Conservation (phyloP, 176 grass and related monocot genomes). For the Phoenix roebelenii region DNA sequence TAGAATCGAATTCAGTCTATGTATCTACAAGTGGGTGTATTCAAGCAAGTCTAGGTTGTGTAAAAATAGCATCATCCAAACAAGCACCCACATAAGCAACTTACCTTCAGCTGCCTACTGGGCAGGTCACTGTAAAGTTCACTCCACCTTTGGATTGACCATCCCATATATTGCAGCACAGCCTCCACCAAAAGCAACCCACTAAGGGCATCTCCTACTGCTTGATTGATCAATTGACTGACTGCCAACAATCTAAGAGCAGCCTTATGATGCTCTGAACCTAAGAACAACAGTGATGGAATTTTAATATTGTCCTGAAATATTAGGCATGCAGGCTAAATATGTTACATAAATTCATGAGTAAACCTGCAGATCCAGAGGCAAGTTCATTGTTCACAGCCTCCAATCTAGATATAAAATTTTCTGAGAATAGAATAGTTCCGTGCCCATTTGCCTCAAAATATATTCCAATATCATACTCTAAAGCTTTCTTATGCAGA, state of each 20-base stretch:
- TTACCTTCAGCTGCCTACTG: slow-evolving; percentile 76
- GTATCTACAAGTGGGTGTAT: too few species aligned
- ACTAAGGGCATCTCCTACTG: slow-evolving; percentile 84
- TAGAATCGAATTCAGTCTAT: too few species aligned
- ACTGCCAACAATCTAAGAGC: slow-evolving; percentile 55
- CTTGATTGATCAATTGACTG: slow-evolving; percentile 84
- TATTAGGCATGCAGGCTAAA: background rate
- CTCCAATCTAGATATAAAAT: slow-evolving; percentile 41
- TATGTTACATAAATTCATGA: background rate
- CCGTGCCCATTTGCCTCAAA: slow-evolving; percentile 98
- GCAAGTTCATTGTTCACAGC: slow-evolving; percentile 24
- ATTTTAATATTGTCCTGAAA: background rate
- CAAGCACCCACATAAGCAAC: background rate
- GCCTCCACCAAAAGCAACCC: slow-evolving; percentile 83
- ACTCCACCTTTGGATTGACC: slow-evolving; percentile 81
- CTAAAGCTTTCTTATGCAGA: slow-evolving; percentile 78
- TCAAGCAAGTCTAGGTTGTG: background rate
- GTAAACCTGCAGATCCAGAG: slow-evolving; percentile 35
- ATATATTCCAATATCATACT: slow-evolving; percentile 86
- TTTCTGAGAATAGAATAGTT: slow-evolving; percentile 61
- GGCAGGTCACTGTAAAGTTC: slow-evolving; percentile 83
- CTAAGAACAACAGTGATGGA: slow-evolving; percentile 8
- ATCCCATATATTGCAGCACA: slow-evolving; percentile 69
- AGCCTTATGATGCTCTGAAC: slow-evolving; percentile 47
- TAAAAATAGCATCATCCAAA: background rate